Evolutionary conservation across 2,329 filamentous ascomycete species (phyloP).

Genomic region (Blumeria hordei): DNA sequence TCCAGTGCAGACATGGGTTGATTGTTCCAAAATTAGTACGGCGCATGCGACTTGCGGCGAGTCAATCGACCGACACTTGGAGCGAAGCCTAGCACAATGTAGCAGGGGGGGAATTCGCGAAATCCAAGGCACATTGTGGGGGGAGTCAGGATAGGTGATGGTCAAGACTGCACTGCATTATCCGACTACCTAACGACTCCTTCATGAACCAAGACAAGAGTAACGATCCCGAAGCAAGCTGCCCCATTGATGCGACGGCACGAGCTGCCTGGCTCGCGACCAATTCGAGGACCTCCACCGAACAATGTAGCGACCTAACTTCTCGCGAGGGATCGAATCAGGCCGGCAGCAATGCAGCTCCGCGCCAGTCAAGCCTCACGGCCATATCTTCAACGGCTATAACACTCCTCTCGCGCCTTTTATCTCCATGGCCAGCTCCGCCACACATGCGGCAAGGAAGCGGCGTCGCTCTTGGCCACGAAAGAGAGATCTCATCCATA

Average conservation of each 20-base stretch:
- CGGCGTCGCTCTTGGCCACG: conserved; percentile 27
- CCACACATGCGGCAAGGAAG: conserved; percentile 15
- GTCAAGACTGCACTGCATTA: no score
- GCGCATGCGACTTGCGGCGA: not conserved
- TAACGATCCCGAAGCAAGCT: conserved; percentile 22
- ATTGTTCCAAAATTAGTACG: no score
- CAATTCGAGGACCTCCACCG: conserved; percentile 9
- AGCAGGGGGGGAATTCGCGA: not conserved
- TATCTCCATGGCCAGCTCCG: conserved; percentile 15
- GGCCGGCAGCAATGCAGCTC: not conserved
- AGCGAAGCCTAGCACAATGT: not conserved
- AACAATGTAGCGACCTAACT: not conserved
- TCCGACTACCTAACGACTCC: not conserved
- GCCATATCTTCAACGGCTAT: conserved; percentile 9
- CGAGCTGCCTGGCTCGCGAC: conserved; percentile 59
- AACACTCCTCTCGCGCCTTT: conserved; percentile 13
- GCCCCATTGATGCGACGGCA: conserved; percentile 77
- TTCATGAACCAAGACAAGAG: not conserved
- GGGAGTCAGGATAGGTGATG: not conserved
- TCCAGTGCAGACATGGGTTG: no score
- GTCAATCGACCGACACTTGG: not conserved
- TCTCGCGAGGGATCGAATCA: not conserved
- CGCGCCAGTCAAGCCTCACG: conserved; percentile 8
- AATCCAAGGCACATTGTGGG: not conserved
- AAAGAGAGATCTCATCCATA: conserved; percentile 59